Evolutionary conservation across 768 basidiomycete species (phyloP).

Genomic region (Mycena galericulata): DNA sequence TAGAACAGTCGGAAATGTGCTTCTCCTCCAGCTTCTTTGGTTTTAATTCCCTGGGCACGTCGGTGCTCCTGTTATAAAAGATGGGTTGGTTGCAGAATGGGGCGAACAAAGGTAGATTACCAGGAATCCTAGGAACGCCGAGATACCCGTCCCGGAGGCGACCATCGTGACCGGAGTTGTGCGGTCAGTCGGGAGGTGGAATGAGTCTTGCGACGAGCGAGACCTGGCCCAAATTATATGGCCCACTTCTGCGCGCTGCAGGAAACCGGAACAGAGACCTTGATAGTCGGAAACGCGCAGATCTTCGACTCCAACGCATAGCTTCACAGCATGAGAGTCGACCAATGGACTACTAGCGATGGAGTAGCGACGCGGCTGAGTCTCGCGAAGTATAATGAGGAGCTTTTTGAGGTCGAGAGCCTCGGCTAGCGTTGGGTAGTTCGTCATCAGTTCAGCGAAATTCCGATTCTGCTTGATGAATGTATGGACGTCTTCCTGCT

Average conservation of each 20-base stretch:
- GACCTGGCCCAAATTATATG: slow-evolving; percentile 25
- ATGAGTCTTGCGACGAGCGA: slow-evolving; percentile 18
- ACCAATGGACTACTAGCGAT: slow-evolving; percentile 26
- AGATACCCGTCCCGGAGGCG: slow-evolving; percentile 28
- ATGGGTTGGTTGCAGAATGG: background rate
- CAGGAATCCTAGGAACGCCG: slow-evolving; percentile 31
- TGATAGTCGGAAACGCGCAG: slow-evolving; percentile 19
- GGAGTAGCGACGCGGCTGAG: slow-evolving; percentile 26
- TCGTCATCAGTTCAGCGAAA: slow-evolving; percentile 7
- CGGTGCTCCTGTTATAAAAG: slow-evolving; percentile 1
- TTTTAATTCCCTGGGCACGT: slow-evolving; percentile 27
- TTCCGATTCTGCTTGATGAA: slow-evolving; percentile 27
- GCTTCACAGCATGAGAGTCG: slow-evolving; percentile 1
- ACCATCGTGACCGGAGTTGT: slow-evolving; percentile 27
- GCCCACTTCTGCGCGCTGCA: slow-evolving; percentile 14
- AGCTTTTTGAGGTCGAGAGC: slow-evolving; percentile 18
- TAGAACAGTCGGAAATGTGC: slow-evolving; percentile 28
- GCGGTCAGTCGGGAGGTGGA: slow-evolving; percentile 31
- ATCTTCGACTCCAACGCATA: slow-evolving; percentile 29
- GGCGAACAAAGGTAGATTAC: background rate
- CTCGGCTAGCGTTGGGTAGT: slow-evolving; percentile 21
- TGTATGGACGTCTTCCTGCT: background rate
- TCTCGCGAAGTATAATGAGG: slow-evolving; percentile 25
- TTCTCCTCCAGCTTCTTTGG: slow-evolving; percentile 6
- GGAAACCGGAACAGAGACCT: slow-evolving; percentile 30